Base-by-base conservation (phyloP, 2,329 filamentous ascomycete genomes). In the Apiospora arundinis region DNA sequence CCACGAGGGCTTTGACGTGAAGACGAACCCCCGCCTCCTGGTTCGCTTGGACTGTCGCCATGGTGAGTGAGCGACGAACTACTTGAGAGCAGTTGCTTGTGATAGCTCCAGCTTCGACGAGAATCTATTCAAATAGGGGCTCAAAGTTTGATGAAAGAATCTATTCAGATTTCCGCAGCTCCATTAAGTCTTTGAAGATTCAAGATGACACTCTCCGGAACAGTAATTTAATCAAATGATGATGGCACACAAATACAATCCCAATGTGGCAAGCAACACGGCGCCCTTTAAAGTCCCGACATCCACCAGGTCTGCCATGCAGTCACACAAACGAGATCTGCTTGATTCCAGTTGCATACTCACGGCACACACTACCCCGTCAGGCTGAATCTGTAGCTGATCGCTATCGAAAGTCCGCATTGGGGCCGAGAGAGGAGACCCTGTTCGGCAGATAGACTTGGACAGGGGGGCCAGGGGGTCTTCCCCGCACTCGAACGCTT, bases 1-100 rank as follows among this genome's bases (percentile, higher is more conserved):
- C 76, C 40, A 74, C 42, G 49, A 79, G 69, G n/a, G 74, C 74
- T 60, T 77, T 78, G 56, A 12, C 11, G 32, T 63, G 56, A 11
- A 40, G 28, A 18, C 56, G 32, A 18, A 32, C 32, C 18, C 56
- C 21, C 1, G 32, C 18, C 56, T 63, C 56, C 4, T 63, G 8
- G 28, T 63, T 63, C 11, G 18, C 2, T 2, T 63, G 32, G 8
- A 14, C 32, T 23, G 18, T 4, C 11, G 56, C 18, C 56, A 63
- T 63, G 32, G 40, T 42, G 40, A 42, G n/a, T n/a, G 37, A 23
- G n/a, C n/a, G n/a, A n/a, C n/a, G n/a, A n/a, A n/a, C n/a, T n/a
- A n/a, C n/a, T n/a, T n/a, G n/a, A n/a, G n/a, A n/a, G n/a, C n/a
- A n/a, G n/a, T n/a, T 40, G 4, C 18, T 6, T 4, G 18, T 14